A percentile compares a stretch with the other conserved stretches of the same genome.
These are phyloP conservation scores for Salix purpurea DNA, from an alignment of 345 rosid genomes.

Conservation along the genomic window DNA sequence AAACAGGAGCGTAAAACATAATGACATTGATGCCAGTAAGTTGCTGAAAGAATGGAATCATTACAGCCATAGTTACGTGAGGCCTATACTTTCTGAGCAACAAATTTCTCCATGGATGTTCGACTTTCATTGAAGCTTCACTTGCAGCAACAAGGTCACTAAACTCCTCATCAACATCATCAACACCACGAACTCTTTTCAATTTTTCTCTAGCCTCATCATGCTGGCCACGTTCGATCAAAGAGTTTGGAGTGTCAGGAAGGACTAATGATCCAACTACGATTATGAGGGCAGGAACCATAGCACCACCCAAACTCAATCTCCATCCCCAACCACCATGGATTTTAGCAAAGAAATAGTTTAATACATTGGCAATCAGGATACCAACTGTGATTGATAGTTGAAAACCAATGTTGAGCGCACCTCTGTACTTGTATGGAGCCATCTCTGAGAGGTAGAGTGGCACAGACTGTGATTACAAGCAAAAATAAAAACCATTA, in stretches of 20 bases:
- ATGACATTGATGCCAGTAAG: constrained; percentile 81
- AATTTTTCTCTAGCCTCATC: constrained; percentile 59
- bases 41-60: constrained; percentile 85
- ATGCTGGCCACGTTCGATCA: constrained; percentile 79
- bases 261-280: constrained; percentile 70
- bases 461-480: constrained; percentile 75
- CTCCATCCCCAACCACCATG: constrained; percentile 94
- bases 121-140: constrained; percentile 60
- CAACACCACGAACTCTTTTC: constrained; percentile 61
- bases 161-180: constrained; percentile 73
- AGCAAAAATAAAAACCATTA: neutral
- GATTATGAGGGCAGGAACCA: constrained; percentile 94
- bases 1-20: constrained; percentile 88
- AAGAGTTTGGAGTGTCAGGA: constrained; percentile 90
- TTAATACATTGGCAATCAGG: constrained; percentile 69
- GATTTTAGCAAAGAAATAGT: constrained; percentile 81
- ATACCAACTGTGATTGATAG: constrained; percentile 87
- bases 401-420: constrained; percentile 88
- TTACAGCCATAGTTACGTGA: constrained; percentile 64
- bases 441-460: constrained; percentile 97
- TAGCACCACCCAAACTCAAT: constrained; percentile 85
- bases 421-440: constrained; percentile 90
- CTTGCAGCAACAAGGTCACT: constrained; percentile 71
- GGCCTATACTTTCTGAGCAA: constrained; percentile 81
- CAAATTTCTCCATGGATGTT: constrained; percentile 77